Conservation (phyloP, 495 filamentous ascomycete genomes). For the Extremus antarcticus region DNA sequence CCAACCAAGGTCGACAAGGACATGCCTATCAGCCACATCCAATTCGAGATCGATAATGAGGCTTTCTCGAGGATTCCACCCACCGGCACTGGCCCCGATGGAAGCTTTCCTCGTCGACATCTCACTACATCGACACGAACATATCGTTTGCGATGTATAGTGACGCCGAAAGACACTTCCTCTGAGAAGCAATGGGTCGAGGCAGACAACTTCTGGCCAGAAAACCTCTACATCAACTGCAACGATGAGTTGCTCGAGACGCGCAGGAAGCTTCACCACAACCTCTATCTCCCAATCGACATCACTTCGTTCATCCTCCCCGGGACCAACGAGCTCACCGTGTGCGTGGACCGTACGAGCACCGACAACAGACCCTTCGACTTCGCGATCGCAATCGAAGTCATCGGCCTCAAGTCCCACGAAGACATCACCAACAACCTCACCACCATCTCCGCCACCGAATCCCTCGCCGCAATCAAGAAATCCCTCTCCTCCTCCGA, state of each 20-base stretch:
- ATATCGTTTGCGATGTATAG: slow-evolving; percentile 23
- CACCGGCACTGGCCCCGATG: too few species aligned
- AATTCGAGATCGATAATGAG: slow-evolving; percentile 13
- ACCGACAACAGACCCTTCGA: slow-evolving; percentile 28
- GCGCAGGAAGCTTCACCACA: slow-evolving; percentile 54
- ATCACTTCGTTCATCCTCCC: slow-evolving; percentile 44
- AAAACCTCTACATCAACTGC: slow-evolving; percentile 54
- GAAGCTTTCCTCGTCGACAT: slow-evolving; percentile 13
- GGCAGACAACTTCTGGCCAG: slow-evolving; percentile 59
- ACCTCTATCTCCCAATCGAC: slow-evolving; percentile 66
- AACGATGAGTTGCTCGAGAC: slow-evolving; percentile 50
- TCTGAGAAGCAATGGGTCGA: slow-evolving; percentile 33
- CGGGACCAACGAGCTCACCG: slow-evolving; percentile 48
- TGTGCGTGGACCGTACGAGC: slow-evolving; percentile 38
- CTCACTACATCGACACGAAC: slow-evolving; percentile 5
- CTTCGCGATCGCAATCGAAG: slow-evolving; percentile 47
- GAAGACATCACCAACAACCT: slow-evolving; percentile 35
- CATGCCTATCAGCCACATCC: slow-evolving; percentile 14
- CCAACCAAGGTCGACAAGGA: slow-evolving; percentile 16
- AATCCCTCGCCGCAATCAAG: slow-evolving; percentile 40
- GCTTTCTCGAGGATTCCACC: slow-evolving; percentile 11
- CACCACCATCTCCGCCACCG: slow-evolving; percentile 28
- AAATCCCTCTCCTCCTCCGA: slow-evolving; percentile 31
- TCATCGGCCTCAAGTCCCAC: slow-evolving; percentile 37
- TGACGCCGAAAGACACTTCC: slow-evolving; percentile 1